Evolutionary conservation across 2,329 filamentous ascomycete species (phyloP).

Genomic region (Dendryphion nanum): DNA sequence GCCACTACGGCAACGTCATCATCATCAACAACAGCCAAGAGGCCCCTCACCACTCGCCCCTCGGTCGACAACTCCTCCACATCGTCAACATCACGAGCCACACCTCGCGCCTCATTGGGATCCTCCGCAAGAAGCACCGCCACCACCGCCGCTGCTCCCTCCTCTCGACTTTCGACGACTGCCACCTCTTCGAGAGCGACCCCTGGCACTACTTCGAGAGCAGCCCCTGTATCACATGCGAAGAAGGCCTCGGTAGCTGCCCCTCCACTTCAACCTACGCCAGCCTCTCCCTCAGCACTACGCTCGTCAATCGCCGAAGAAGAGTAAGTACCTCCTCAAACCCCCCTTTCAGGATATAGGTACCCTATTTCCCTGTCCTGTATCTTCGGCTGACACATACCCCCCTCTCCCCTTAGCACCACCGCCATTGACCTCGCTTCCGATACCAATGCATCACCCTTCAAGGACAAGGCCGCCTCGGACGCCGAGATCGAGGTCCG

Average conservation of each 20-base stretch:
- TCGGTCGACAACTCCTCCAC: too few species aligned
- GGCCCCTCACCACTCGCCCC: conserved; percentile 22
- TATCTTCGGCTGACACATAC: too few species aligned
- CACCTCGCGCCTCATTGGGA: not conserved
- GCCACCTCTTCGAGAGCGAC: conserved; percentile 11
- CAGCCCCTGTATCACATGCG: conserved; percentile 21
- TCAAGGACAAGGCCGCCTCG: conserved; percentile 35
- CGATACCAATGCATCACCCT: conserved; percentile 18
- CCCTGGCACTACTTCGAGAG: conserved; percentile 17
- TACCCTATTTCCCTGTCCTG: not conserved
- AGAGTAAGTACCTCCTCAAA: conserved; percentile 11
- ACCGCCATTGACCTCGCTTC: conserved; percentile 22
- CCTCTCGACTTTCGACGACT: conserved; percentile 10
- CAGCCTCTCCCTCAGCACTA: conserved; percentile 6
- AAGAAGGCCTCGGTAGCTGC: conserved; percentile 29
- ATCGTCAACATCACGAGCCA: not conserved
- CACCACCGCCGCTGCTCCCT: too few species aligned
- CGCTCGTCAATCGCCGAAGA: conserved; percentile 13
- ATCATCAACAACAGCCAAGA: conserved; percentile 15
- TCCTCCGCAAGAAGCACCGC: not conserved
- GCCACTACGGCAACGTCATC: conserved; percentile 19
- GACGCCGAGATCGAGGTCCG: conserved; percentile 34
- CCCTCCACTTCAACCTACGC: too few species aligned
- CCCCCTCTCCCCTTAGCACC: too few species aligned
- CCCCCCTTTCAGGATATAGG: not conserved